Evolutionary conservation across 164 flowering plant genomes (phyloP), one percentile per base, ranked within the genome.

Genomic region (Annona squamosa): DNA sequence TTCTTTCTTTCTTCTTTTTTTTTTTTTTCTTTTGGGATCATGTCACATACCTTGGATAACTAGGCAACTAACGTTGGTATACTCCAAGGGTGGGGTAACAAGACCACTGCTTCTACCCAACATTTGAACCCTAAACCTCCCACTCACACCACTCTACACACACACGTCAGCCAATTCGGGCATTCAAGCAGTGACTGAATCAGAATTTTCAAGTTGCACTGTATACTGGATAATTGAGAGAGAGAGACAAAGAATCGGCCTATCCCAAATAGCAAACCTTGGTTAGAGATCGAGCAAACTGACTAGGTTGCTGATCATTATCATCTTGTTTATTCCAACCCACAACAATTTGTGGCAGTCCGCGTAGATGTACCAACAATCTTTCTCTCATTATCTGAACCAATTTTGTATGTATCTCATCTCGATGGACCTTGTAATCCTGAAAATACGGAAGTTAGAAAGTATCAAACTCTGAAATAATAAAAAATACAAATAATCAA

Each of bases 351-450:
- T 91, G 94, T 68, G 97, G 97, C 83, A 96, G 78, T 10, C 89
- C 84, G 63, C 97, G 92, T 5, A 95, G 81, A 84, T 96, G 98
- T 74, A 85, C 83, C 82, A 91, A 77, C 77, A 96, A 82, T 77
- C 99, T 87, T 82, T 96, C 99, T 75, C 92, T 87, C 99, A 96
- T 93, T 78, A 96, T 96, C 84, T 96, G 98, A 75, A 96, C 97
- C 80, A 96, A 84, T 81, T 96, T 96, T 41, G 94, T 78, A 80
- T 91, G 97, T 80, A 96, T 96, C 81, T 93, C 99, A 83, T 96
- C 98, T 46, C 89, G 84, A 72, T 96, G 99, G 81, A 90, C 86
- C 82, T 88, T 93, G 69, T 87, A 96, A 76, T 93, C 99, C 99
- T 96, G 76, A 64, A 69, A 66, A 41, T 13, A 6, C 57, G 65